Evolutionary conservation across 140 eudicot genomes (phyloP), one percentile per base, ranked within the genome.

Genomic region (Stevia rebaudiana): DNA sequence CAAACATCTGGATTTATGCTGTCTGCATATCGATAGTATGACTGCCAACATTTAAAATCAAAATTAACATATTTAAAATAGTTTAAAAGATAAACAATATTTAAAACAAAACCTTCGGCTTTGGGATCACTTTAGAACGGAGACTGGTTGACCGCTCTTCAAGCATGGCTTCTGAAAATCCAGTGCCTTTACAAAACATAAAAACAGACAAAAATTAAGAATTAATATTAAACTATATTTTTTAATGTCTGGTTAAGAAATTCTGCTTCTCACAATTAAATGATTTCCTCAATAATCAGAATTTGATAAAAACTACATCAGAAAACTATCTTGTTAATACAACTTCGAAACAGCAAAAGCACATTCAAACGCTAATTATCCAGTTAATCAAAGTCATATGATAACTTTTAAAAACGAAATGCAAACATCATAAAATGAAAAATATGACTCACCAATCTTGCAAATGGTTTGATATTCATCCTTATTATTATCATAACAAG

Each of bases 401-500:
- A 47, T 24, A 8, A 52, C 18, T 23, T 23, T 10, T 17, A 24
- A 50, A 22, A 47, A 3, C 19, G 37, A 53, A 3, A 25, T 54
- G 61, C 40, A 54, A 54, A 25, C 41, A 28, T 4, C 13, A 4
- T 54, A 28, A 25, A 54, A 54, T 39, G 61, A 15, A 31, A 56
- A 31, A 31, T 1, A 43, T 56, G 11, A 17, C 76, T 62, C 62
- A 88, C 98, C 98, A 9, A 88, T 88, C 83, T 87, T 87, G 73
- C 98, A 91, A 36, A 91, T 91, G 73, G 89, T 87, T 80, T 91
- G 98, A 63, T 76, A 91, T 78, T 85, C 95, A 72, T 91, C 96
- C 1, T 83, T 87, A 65, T 56, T 74, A 57, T 44, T 68, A 71
- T 91, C 98, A 76, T 91, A 91, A 79, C 98, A 91, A 44, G 98